A percentile compares a stretch with the other conserved stretches of the same genome.
phyloP scores from a whole-genome alignment of 495 filamentous ascomycete genomes.

The Penicillium crystallinum region DNA sequence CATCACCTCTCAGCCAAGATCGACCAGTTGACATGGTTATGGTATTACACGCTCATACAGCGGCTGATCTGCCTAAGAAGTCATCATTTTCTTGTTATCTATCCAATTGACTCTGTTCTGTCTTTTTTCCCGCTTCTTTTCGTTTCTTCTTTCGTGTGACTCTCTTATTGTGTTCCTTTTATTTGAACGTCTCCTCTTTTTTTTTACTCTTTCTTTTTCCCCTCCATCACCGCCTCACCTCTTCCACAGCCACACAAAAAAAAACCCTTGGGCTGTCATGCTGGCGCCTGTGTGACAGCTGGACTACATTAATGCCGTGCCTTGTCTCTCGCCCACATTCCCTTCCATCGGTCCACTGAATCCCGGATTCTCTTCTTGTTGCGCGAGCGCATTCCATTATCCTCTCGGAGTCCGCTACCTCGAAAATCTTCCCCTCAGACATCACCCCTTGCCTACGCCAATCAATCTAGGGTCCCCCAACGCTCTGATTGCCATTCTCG shows the following conservation, averaged over 20 bases:
- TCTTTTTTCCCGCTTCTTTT: conserved; percentile 8
- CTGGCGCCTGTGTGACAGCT: conserved; percentile 44
- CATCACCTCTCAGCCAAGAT: not conserved
- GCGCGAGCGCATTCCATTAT: conserved; percentile 40
- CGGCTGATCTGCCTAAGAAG: conserved; percentile 18
- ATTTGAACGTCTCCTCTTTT: conserved; percentile 2
- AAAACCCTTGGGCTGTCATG: conserved; percentile 33
- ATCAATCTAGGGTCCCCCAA: conserved; percentile 31
- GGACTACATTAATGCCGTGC: conserved; percentile 40
- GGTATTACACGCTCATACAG: conserved; percentile 13
- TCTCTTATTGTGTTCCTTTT: not conserved
- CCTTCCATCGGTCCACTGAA: conserved; percentile 38
- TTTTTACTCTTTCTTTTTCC: conserved; percentile 13
- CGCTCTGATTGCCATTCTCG: conserved; percentile 25
- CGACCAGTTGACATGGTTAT: conserved; percentile 1
- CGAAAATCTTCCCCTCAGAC: conserved; percentile 13
- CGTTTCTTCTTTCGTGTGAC: conserved; percentile 4
- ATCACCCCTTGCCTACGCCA: conserved; percentile 36
- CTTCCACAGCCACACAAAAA: conserved; percentile 15
- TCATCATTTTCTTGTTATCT: conserved; percentile 26
- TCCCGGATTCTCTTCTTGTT: conserved; percentile 25
- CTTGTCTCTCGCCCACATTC: conserved; percentile 40
- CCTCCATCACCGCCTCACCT: conserved; percentile 14
- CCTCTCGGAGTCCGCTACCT: conserved; percentile 6
- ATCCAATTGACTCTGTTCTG: conserved; percentile 20